A percentile compares a stretch with the other conserved stretches of the same genome.
Evolutionary conservation across 345 rosid species (phyloP).

Genomic region (Citrus reticulata): DNA sequence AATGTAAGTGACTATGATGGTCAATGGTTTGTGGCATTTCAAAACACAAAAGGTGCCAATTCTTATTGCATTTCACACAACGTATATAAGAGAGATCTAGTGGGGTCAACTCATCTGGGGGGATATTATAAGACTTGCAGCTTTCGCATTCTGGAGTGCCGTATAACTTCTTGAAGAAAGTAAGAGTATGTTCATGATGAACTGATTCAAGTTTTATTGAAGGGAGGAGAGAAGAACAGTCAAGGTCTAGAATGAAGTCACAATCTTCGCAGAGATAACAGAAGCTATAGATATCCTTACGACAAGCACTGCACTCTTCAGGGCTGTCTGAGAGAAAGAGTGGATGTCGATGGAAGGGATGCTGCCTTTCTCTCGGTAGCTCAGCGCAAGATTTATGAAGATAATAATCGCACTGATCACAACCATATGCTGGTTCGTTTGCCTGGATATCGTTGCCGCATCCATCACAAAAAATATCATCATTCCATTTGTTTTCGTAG

Average conservation of each 20-base stretch:
- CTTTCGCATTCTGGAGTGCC: neutral
- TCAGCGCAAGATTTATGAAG: neutral
- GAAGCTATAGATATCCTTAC: neutral
- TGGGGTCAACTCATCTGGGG: neutral
- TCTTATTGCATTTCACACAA: neutral
- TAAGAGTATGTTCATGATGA: neutral
- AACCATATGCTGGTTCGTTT: rapidly evolving
- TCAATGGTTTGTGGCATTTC: neutral
- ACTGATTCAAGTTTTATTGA: neutral
- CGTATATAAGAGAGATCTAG: neutral
- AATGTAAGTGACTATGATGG: neutral
- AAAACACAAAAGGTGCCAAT: neutral
- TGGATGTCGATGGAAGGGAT: neutral
- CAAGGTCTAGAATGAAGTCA: neutral
- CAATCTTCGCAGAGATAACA: neutral
- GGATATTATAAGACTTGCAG: neutral
- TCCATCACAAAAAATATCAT: neutral
- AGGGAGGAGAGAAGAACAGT: neutral
- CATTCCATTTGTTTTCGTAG: neutral
- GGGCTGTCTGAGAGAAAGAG: neutral
- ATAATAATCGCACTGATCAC: neutral
- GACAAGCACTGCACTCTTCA: neutral
- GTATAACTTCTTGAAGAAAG: neutral
- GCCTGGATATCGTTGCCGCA: neutral
- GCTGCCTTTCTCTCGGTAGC: neutral